phyloP scores from a whole-genome alignment of 768 basidiomycete genomes.

The Mycena vitilis region DNA sequence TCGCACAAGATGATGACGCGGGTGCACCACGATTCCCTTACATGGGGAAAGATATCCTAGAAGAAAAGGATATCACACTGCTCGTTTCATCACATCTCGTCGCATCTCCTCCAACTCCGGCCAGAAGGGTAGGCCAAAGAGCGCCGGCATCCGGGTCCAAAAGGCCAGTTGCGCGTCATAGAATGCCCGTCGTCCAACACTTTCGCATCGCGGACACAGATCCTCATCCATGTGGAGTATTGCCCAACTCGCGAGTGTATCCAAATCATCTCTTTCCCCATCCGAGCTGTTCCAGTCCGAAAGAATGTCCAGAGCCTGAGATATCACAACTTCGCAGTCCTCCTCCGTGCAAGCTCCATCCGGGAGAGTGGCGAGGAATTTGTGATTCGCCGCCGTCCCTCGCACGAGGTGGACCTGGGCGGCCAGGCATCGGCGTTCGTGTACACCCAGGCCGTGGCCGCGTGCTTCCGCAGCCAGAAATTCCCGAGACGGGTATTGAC shows the following conservation, averaged over 20 bases:
- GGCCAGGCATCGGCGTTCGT: background rate
- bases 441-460: background rate
- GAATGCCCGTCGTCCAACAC: background rate
- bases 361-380: background rate
- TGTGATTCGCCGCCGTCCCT: background rate
- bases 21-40: too few relatives aligned
- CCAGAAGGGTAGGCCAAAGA: background rate
- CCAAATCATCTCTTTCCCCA: background rate
- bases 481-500: background rate
- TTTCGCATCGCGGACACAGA: background rate
- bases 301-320: background rate
- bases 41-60: too few relatives aligned
- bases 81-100: background rate
- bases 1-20: too few relatives aligned
- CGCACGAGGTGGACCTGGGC: background rate
- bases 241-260: background rate
- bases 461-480: background rate
- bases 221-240: background rate
- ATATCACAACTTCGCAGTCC: background rate
- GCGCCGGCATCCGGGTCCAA: background rate
- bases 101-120: background rate
- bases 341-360: background rate
- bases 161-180: background rate
- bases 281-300: background rate
- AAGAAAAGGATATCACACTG: too few relatives aligned